These are phyloP conservation scores for Cryptococcus sp. DNA, from an alignment of 1,284 basidiomycete genomes.

Conservation along the genomic window DNA sequence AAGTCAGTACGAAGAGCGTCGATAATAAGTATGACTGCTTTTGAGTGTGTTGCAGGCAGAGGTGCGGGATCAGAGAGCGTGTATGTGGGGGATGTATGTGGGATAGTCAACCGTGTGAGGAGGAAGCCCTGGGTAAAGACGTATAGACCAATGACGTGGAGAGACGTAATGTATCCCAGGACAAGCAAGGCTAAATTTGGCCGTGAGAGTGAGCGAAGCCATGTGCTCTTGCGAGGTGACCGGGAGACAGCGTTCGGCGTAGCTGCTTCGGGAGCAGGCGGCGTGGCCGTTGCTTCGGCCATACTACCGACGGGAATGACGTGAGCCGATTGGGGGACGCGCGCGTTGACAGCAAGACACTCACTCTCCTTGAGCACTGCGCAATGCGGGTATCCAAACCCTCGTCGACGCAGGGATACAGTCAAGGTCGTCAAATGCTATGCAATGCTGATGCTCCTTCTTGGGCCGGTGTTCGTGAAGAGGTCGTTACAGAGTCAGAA, in stretches of 20 bases:
- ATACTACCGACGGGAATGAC: not conserved
- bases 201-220: constrained; percentile 36
- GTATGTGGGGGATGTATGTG: constrained; percentile 57
- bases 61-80: constrained; percentile 51
- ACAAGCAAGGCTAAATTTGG: constrained; percentile 55
- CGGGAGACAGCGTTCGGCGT: no score
- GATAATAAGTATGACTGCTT: constrained; percentile 82
- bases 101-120: constrained; percentile 74
- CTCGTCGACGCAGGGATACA: no score
- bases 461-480: no score
- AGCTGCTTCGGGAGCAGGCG: no score
- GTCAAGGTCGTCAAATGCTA: no score
- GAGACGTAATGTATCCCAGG: constrained; percentile 60
- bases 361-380: no score
- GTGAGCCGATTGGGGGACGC: no score
- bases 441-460: no score
- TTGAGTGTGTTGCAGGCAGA: constrained; percentile 67
- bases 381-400: no score
- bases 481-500: no score
- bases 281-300: not conserved
- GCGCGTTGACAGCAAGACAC: no score
- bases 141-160: constrained; percentile 56
- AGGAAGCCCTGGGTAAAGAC: constrained; percentile 89
- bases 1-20: constrained; percentile 96
- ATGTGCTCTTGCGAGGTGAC: constrained; percentile 8